Percentiles rank a stretch among this genome's conserved stretches.
phyloP scores from a whole-genome alignment of 208 protist species.

The Trypanosoma lewisi region DNA sequence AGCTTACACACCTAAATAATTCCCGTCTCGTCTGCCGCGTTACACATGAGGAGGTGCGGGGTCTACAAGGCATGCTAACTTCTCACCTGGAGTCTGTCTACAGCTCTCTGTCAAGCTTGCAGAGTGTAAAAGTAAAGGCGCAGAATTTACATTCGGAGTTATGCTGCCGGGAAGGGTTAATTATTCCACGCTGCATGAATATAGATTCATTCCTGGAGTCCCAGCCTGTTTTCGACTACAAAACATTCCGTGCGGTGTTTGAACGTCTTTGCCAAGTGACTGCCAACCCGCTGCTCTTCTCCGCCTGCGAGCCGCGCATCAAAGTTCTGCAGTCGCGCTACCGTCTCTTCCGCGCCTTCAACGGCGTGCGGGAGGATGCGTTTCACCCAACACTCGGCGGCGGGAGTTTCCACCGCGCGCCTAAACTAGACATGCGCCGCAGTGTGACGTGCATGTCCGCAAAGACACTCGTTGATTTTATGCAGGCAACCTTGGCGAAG shows the following conservation, averaged over 20 bases:
- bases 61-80: neutral
- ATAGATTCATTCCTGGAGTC: constrained; percentile 29
- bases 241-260: constrained; percentile 34
- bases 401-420: constrained; percentile 38
- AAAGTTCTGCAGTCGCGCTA: constrained; percentile 73
- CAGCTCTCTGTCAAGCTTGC: constrained; percentile 3
- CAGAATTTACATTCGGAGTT: neutral
- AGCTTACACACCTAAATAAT: constrained; percentile 2
- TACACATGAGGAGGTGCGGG: neutral
- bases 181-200: constrained; percentile 26
- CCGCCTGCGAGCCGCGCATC: constrained; percentile 69
- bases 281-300: constrained; percentile 50
- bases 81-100: constrained; percentile 15
- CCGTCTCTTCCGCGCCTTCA: constrained; percentile 71
- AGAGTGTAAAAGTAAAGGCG: neutral
- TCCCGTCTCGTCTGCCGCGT: neutral
- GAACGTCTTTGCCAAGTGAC: constrained; percentile 39
- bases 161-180: constrained; percentile 24
- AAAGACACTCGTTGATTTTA: constrained; percentile 38
- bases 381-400: constrained; percentile 47
- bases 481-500: constrained; percentile 30
- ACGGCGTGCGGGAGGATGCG: constrained; percentile 58
- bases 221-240: constrained; percentile 49
- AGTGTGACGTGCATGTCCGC: constrained; percentile 58
- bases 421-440: constrained; percentile 58